Base-by-base conservation (phyloP, 768 basidiomycete species). In the Termitomyces sp. region DNA sequence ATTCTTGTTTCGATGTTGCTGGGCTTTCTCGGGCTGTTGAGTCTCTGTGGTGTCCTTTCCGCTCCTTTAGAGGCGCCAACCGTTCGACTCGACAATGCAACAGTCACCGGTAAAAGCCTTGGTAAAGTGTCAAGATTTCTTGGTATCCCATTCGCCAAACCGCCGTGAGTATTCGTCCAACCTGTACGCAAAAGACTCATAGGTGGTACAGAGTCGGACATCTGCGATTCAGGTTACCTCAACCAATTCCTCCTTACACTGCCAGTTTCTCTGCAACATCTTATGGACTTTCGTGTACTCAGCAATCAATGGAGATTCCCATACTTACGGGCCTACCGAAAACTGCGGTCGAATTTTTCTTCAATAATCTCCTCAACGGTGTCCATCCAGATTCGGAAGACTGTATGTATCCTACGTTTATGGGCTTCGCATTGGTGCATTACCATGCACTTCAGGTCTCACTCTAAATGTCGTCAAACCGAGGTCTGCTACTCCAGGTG, bases 141-240 rank as follows among this genome's bases (percentile, higher is more conserved):
- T 2, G 81, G 82, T 2, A 81, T 85, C 39, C 83, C 82, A 1
- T 85, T 80, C 55, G 82, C 81, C 15, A 60, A 76, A 64, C 78
- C 83, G 24, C 81, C 82, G 83, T 85, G 58, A 60, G 78, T 65
- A 0, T 57, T n/a, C 22, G 22, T 13, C 20, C n/a, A 15, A 44
- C 36, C 7, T 13, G 22, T 45, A 15, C 15, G 16, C 15, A 9
- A 48, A 24, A 4, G 12, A 29, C 51, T 64, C 15, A 44, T 28
- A 18, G n/a, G 50, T 13, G 39, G 33, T 44, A 18, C 50, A 77
- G 74, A 8, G 64, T 73, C n/a, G 73, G 75, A 13, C 62, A 73
- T 56, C 68, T 75, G 26, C 72, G 75, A 10, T 77, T 79, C 48
- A 71, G 73, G 36, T 68, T 78, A 1, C 80, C 81, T 8, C 70